These are phyloP conservation scores for Trypanosomatidae sp. DNA, from an alignment of 208 protist species.

Conservation along the genomic window DNA sequence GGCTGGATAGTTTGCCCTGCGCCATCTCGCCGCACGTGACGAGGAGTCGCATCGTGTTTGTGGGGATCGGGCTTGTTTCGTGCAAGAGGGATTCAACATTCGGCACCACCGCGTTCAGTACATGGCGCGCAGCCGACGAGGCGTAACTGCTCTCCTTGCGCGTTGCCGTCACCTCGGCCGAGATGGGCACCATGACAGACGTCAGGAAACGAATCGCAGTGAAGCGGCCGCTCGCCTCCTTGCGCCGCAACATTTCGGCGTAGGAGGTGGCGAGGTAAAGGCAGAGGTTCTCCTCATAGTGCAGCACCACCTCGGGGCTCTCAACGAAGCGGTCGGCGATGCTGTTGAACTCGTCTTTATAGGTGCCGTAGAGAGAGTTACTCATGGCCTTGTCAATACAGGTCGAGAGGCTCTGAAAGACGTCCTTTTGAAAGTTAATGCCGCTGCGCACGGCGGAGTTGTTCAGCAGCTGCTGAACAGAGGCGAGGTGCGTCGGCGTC, in stretches of 20 bases:
- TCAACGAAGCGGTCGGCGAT: conserved; percentile 66
- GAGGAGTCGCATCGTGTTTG: conserved; percentile 84
- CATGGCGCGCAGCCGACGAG: conserved; percentile 20
- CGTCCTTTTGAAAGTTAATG: conserved; percentile 44
- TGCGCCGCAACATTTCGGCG: conserved; percentile 56
- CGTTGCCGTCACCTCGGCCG: conserved; percentile 30
- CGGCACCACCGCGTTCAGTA: conserved; percentile 37
- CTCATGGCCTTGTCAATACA: conserved; percentile 74
- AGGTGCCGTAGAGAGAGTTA: conserved; percentile 55
- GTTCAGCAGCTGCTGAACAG: conserved; percentile 62
- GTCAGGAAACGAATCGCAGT: conserved; percentile 73
- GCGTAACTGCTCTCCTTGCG: conserved; percentile 22
- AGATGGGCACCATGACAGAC: conserved; percentile 55
- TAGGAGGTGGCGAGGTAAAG: conserved; percentile 55
- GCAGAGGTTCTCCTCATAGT: conserved; percentile 53
- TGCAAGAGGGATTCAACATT: conserved; percentile 60
- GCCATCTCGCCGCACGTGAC: conserved; percentile 60
- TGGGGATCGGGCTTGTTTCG: conserved; percentile 80
- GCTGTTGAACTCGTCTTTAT: conserved; percentile 66
- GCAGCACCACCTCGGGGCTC: conserved; percentile 40
- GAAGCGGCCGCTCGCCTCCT: conserved; percentile 56
- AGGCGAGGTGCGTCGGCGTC: conserved; percentile 40
- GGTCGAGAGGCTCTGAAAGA: conserved; percentile 57
- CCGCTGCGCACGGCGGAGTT: conserved; percentile 39
- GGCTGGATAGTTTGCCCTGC: conserved; percentile 29